Conservation (phyloP, 345 rosid species). For the Noccaea caerulescens region DNA sequence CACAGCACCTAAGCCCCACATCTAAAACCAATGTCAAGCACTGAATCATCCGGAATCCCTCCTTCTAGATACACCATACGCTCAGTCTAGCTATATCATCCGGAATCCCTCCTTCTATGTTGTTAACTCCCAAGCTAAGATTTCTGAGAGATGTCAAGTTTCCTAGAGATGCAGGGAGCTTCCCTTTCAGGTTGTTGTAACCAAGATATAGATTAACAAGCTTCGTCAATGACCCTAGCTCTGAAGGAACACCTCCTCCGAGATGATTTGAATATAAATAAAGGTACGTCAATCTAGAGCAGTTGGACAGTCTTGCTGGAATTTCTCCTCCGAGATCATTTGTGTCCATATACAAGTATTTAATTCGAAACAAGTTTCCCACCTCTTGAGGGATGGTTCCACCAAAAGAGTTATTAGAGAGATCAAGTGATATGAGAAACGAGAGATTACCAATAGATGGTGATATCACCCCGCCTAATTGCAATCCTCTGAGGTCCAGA, state of each 20-base stretch:
- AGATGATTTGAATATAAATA: no score
- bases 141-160: not conserved
- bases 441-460: conserved; percentile 23
- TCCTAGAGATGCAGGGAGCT: conserved; percentile 7
- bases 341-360: not conserved
- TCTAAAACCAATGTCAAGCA: conserved; percentile 14
- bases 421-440: not conserved
- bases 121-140: not conserved
- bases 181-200: not conserved
- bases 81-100: not conserved
- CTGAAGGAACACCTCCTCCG: not conserved
- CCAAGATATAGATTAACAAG: not conserved
- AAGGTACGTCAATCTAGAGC: no score
- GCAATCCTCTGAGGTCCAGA: not conserved
- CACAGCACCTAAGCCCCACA: conserved; percentile 41
- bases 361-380: not conserved
- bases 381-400: conserved; percentile 11
- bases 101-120: not conserved
- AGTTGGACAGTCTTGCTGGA: not conserved
- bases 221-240: not conserved
- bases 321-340: no score
- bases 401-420: not conserved
- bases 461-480: conserved; percentile 7
- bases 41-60: no score
- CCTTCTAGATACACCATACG: no score